Percentiles rank a stretch among this genome's conserved stretches.
Evolutionary conservation across 2,329 filamentous ascomycete species (phyloP).

Genomic region (Penicillium sp.): DNA sequence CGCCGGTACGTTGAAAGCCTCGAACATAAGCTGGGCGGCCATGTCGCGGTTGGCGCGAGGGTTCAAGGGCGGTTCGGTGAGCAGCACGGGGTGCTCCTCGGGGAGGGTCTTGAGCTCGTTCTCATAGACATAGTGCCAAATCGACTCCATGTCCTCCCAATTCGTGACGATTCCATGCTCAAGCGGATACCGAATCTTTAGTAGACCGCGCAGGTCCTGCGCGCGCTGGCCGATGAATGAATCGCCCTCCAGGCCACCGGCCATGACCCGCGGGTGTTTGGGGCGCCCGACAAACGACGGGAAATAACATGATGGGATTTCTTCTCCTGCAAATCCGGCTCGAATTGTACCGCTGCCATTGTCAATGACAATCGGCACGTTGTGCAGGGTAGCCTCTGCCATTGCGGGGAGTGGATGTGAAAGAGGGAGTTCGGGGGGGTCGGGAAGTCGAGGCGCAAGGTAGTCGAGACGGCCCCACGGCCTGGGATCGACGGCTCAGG

Average conservation of each 20-base stretch:
- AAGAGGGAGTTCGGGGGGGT: conserved; percentile 9
- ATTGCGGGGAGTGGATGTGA: conserved; percentile 44
- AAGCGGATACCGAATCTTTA: conserved; percentile 94
- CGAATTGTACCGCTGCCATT: conserved; percentile 98
- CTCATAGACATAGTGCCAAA: conserved; percentile 97
- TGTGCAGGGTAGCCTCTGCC: conserved; percentile 75
- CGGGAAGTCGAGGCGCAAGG: conserved; percentile 20
- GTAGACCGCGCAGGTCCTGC: conserved; percentile 82
- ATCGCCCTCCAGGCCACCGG: conserved; percentile 94
- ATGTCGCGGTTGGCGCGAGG: conserved; percentile 94
- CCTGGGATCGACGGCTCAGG: conserved; percentile 25
- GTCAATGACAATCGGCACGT: conserved; percentile 97
- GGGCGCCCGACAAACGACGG: conserved; percentile 95
- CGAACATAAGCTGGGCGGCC: conserved; percentile 95
- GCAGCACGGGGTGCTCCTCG: conserved; percentile 96
- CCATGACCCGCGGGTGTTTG: conserved; percentile 91
- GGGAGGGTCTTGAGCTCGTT: conserved; percentile 95
- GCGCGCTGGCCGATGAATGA: conserved; percentile 94
- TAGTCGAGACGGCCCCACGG: conserved; percentile 36
- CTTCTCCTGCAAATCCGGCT: conserved; percentile 94
- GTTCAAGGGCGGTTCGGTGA: conserved; percentile 95
- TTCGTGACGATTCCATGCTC: conserved; percentile 98
- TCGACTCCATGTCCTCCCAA: conserved; percentile 99
- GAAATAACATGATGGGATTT: conserved; percentile 94
- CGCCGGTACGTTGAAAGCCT: conserved; percentile 97